phyloP scores from a whole-genome alignment of 495 filamentous ascomycete species.

The Penicillium turbatum region DNA sequence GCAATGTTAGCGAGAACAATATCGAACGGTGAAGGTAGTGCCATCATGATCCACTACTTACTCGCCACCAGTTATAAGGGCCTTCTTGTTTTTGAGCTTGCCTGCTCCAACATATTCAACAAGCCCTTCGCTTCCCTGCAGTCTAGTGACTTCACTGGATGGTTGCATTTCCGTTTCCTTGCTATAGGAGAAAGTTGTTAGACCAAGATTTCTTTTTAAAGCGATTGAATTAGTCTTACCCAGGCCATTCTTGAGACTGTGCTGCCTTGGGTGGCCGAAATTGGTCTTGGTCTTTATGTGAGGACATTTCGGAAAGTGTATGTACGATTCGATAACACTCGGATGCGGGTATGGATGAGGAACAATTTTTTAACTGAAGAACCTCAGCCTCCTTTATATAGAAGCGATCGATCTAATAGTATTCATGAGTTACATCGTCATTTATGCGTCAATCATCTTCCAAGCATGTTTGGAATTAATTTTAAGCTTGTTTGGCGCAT shows the following conservation, averaged over 20 bases:
- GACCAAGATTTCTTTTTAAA: not conserved
- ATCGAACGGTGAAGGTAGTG: not conserved
- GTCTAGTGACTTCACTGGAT: conserved; percentile 19
- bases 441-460: not conserved
- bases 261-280: not conserved
- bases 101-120: conserved; percentile 44
- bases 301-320: not conserved
- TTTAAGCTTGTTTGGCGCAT: too few species aligned
- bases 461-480: not conserved
- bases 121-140: conserved; percentile 32
- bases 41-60: conserved; percentile 16
- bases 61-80: conserved; percentile 55
- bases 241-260: not conserved
- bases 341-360: not conserved
- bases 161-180: conserved; percentile 4
- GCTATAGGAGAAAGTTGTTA: not conserved
- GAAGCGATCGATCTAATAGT: too few species aligned
- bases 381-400: too few species aligned
- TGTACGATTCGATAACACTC: not conserved
- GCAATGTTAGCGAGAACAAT: not conserved
- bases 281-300: not conserved
- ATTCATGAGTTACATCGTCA: not conserved
- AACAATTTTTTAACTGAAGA: too few species aligned
- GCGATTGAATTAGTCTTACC: not conserved
- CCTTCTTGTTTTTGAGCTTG: conserved; percentile 49